A percentile compares a stretch with the other conserved stretches of the same genome.
These are phyloP conservation scores for Pyronema domesticum DNA, from an alignment of 495 filamentous ascomycete species.

Conservation along the genomic window DNA sequence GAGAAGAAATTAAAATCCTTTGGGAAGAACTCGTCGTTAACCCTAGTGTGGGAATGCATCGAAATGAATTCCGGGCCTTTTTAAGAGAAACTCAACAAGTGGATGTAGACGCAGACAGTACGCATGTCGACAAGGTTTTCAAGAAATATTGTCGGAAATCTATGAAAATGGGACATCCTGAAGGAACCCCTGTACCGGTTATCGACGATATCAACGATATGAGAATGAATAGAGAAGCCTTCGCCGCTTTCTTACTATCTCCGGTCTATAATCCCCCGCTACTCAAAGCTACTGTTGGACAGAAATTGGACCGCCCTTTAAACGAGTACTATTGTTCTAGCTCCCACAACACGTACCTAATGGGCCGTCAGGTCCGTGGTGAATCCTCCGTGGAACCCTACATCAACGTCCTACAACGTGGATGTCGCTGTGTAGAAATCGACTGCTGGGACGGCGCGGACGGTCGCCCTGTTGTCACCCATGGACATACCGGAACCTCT, in stretches of 20 bases:
- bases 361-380: constrained; percentile 75
- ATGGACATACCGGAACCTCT: constrained; percentile 76
- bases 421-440: constrained; percentile 88
- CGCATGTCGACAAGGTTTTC: constrained; percentile 57
- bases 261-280: constrained; percentile 22
- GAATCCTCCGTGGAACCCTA: constrained; percentile 87
- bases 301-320: constrained; percentile 55
- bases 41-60: constrained; percentile 42
- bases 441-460: constrained; percentile 94
- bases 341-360: constrained; percentile 93
- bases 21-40: constrained; percentile 39
- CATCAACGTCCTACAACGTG: constrained; percentile 69
- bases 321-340: constrained; percentile 98
- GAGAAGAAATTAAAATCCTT: constrained; percentile 59
- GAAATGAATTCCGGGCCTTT: constrained; percentile 58
- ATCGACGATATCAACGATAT: constrained; percentile 28
- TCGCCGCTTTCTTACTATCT: constrained; percentile 63
- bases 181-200: constrained; percentile 11
- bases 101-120: constrained; percentile 45
- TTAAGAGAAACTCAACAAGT: constrained; percentile 56
- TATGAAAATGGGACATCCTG: constrained; percentile 24
- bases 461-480: constrained; percentile 69
- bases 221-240: constrained; percentile 54
- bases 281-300: constrained; percentile 9
- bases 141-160: constrained; percentile 50